Evolutionary conservation across 805 yeast genomes (phyloP).

Genomic region (Saturnispora kantuleensis): DNA sequence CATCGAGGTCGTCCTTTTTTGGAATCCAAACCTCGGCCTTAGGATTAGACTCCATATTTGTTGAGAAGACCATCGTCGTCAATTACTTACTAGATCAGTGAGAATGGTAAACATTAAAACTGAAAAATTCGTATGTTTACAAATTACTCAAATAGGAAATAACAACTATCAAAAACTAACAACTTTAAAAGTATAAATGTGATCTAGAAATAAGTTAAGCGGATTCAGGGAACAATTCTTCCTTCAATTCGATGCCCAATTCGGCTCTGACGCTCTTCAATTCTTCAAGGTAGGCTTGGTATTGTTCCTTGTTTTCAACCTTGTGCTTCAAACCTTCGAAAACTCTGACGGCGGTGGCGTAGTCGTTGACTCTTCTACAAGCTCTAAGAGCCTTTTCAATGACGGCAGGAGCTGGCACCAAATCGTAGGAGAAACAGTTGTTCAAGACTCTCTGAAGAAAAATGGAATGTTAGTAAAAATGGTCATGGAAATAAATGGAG

Average conservation of each 20-base stretch:
- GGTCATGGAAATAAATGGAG: background rate
- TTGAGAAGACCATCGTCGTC: background rate
- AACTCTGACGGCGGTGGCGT: conserved; percentile 97
- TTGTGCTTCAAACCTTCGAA: conserved; percentile 95
- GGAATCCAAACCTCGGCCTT: conserved; percentile 61
- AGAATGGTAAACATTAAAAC: background rate
- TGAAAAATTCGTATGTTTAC: conserved; percentile 3
- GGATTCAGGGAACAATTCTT: conserved; percentile 53
- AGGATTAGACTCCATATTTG: too few species aligned
- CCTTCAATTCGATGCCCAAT: conserved; percentile 87
- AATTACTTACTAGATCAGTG: background rate
- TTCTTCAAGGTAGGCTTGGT: conserved; percentile 92
- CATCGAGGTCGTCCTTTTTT: conserved; percentile 29
- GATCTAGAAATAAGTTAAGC: background rate
- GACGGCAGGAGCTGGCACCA: conserved; percentile 96
- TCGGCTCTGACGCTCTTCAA: conserved; percentile 85
- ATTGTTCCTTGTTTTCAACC: conserved; percentile 90
- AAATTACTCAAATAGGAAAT: conserved; percentile 6
- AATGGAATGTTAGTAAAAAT: conserved; percentile 19
- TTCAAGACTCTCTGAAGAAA: conserved; percentile 68
- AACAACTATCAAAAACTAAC: background rate
- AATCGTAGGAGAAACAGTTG: conserved; percentile 96
- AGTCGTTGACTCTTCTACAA: conserved; percentile 97
- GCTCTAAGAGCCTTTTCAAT: conserved; percentile 94
- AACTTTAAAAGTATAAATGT: conserved; percentile 2